Evolutionary conservation across 768 basidiomycete genomes (phyloP), one percentile per base, ranked within the genome.

Genomic region (Pisolithus tinctorius): DNA sequence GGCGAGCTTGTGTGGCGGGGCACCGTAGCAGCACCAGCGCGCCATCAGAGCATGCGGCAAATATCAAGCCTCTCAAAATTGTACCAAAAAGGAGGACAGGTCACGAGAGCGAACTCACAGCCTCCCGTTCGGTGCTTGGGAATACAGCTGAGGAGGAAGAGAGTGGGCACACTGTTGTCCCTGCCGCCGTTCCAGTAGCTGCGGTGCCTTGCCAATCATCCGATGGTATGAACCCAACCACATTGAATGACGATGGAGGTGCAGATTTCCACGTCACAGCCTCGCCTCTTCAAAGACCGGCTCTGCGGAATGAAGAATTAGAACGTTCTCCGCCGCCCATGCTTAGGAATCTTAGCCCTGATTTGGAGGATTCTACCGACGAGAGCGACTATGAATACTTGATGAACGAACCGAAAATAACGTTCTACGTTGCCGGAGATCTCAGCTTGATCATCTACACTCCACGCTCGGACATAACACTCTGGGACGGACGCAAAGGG

Each of bases 401-500:
- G 14, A 29, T 6, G 11, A 41, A 13, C 4, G 29, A 29, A 17
- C 37, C 14, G 16, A 46, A 2, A 16, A 30, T 44, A 23, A 45
- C 36, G 17, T 34, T 14, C 11, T 27, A 45, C 11, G 30, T 39
- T 6, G 26, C 45, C 17, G 39, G 54, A 10, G 55, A 63, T 11
- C 14, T 68, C 6, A 48, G 37, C 10, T 48, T 66, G 6, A 4
- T 38, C n/a, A 59, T 61, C 16, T 34, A 41, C 4, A 37, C 56
- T 3, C 44, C 49, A n/a, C 51, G 58, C 26, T 44, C 39, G 3
- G 46, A 65, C 10, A 25, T 61, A 30, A 65, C 61, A 3, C 53
- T 65, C 49, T 66, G 63, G 66, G 66, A 66, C 11, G 58, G 53
- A 17, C 47, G 52, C 3, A 30, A 11, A 30, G 45, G 43, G 65